These are phyloP conservation scores for Inga leiocalycina DNA, from an alignment of 306 rosid species.

Conservation along the genomic window DNA sequence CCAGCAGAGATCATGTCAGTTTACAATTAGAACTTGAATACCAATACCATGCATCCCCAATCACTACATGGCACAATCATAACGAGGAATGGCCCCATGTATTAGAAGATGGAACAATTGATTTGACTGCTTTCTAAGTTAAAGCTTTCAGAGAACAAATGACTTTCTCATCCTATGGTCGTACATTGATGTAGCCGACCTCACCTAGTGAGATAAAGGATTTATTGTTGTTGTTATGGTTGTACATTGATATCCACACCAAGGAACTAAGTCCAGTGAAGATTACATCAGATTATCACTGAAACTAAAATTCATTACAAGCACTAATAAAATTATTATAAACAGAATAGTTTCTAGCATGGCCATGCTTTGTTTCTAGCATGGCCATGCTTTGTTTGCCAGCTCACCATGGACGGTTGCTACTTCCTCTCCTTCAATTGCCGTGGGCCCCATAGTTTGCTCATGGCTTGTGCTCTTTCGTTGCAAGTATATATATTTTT, in stretches of 20 bases:
- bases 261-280: not conserved
- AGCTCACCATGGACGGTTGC: too few relatives aligned
- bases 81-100: slow-evolving; percentile 6
- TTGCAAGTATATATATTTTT: too few relatives aligned
- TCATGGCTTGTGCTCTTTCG: too few relatives aligned
- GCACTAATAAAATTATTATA: slow-evolving; percentile 11
- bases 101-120: not conserved
- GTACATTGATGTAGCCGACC: not conserved
- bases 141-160: not conserved
- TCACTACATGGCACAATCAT: not conserved
- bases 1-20: not conserved
- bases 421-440: too few relatives aligned
- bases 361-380: not conserved
- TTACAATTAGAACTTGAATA: not conserved
- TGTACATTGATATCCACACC: not conserved
- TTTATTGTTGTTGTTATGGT: too few relatives aligned
- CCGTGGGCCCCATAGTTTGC: too few relatives aligned
- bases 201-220: too few relatives aligned
- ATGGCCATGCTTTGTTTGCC: too few relatives aligned
- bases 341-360: slow-evolving; percentile 17
- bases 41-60: not conserved
- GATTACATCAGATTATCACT: not conserved
- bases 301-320: not conserved
- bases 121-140: not conserved
- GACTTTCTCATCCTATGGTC: not conserved